Base-by-base conservation (phyloP, 176 grass and related monocot genomes). In the Oryza longistaminata region DNA sequence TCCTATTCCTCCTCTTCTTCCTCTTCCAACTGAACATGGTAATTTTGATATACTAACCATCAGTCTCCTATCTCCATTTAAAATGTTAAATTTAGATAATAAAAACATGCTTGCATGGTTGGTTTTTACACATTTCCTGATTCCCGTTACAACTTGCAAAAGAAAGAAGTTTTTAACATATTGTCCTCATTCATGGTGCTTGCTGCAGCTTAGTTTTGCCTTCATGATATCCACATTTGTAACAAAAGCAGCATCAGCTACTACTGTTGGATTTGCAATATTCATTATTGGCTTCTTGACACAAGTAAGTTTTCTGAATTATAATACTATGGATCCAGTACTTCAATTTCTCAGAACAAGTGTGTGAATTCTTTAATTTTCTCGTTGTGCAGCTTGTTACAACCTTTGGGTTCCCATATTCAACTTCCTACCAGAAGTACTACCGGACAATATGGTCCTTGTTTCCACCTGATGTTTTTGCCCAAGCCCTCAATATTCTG, bases 1-100 rank as follows among this genome's bases (percentile, higher is more conserved):
- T 98, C 33, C 90, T 95, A 40, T 98, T 98, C 66, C 64, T 98
- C 15, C 12, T 95, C 35, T 95, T 98, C 81, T 95, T 95, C 74
- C 91, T 98, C 52, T 98, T 98, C 83, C 96, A 98, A 74, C 83
- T 98, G 77, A 95, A 98, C 72, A 98, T 98, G 96, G 96, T 98
- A 92, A 79, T 24, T 21, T 70, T 3, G 9, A 86, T 61, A 78
- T 71, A 27, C 19, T 88, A 40, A 83, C 52, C 48, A 12, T 17
- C 66, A 80, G 87, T 71, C 3, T 29, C 55, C 55, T 34, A 27
- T 82, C 1, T 73, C 60, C 8, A 14, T 50, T 58, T 55, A 8
- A 22, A 70, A 24, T 75, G 29, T 68, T 42, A 27, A 66, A n/a
- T 88, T 66, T 70, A 48, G 37, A 65, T 68, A 64, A 11, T 71